Evolutionary conservation across 345 rosid genomes (phyloP).

Genomic region (Luvunga scandens): DNA sequence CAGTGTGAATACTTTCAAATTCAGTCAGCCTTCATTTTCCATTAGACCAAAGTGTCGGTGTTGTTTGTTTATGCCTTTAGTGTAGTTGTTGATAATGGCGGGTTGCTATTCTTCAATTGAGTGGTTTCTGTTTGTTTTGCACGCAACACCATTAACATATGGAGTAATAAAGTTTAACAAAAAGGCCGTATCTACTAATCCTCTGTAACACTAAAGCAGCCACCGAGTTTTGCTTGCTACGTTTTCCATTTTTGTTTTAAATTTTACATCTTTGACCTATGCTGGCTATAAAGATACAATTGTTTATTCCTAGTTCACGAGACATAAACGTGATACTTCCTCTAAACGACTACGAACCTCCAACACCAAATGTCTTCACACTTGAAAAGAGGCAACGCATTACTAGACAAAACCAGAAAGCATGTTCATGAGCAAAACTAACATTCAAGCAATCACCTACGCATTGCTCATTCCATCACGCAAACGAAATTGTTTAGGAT

Average conservation of each 20-base stretch:
- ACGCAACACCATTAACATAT: too few species aligned
- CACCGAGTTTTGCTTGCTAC: too few species aligned
- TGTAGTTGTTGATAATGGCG: not conserved
- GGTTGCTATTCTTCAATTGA: not conserved
- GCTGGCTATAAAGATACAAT: too few species aligned
- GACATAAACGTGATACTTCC: too few species aligned
- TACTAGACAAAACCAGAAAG: not conserved
- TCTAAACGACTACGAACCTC: not conserved
- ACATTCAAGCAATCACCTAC: not conserved
- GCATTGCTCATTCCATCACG: not conserved
- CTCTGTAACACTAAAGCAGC: too few species aligned
- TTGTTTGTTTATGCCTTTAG: not conserved
- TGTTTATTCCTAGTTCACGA: too few species aligned
- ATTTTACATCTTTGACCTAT: too few species aligned
- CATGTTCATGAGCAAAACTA: not conserved
- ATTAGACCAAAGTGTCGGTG: conserved; percentile 10
- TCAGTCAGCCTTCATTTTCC: conserved; percentile 11
- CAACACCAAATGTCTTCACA: not conserved
- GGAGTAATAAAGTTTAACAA: too few species aligned
- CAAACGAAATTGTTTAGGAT: not conserved
- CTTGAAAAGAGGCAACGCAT: not conserved
- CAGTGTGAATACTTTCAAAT: not conserved
- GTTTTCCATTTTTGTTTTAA: too few species aligned
- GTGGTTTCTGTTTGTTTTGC: not conserved
- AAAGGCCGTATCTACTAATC: too few species aligned